These are phyloP conservation scores for Metschnikowia drakensbergensis DNA, from an alignment of 805 yeast genomes.

Conservation along the genomic window DNA sequence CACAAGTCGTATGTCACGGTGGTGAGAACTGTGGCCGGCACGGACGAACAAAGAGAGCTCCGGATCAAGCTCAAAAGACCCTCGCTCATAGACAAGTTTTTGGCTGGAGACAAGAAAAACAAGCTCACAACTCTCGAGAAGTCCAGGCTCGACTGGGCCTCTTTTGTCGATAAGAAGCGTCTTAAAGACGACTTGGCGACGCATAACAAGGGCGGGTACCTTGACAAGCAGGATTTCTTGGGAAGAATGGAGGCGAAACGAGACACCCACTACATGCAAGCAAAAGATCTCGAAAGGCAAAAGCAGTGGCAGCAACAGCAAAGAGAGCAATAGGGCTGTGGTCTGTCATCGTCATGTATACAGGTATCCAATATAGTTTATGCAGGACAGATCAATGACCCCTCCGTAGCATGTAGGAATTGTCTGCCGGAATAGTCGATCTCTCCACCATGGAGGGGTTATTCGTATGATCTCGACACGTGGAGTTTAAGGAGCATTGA, in stretches of 20 bases:
- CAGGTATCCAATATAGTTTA: neutral
- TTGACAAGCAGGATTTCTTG: slow-evolving; percentile 89
- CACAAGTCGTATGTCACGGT: slow-evolving; percentile 32
- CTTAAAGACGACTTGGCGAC: slow-evolving; percentile 76
- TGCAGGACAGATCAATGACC: no score
- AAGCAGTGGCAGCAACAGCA: slow-evolving; percentile 20
- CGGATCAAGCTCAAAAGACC: slow-evolving; percentile 66
- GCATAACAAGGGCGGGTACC: slow-evolving; percentile 84
- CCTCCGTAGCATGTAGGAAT: no score
- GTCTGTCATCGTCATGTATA: neutral
- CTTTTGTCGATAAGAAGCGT: slow-evolving; percentile 83
- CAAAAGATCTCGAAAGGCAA: slow-evolving; percentile 33
- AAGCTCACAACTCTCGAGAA: slow-evolving; percentile 90
- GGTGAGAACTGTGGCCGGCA: slow-evolving; percentile 29
- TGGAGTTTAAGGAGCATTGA: neutral
- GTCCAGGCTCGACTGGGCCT: slow-evolving; percentile 91
- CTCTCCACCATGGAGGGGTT: no score
- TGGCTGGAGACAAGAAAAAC: slow-evolving; percentile 56
- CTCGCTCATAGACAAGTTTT: slow-evolving; percentile 71
- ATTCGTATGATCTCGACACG: no score
- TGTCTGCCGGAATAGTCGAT: no score
- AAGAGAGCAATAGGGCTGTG: neutral
- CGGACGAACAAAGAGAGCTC: slow-evolving; percentile 30
- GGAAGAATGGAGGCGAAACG: slow-evolving; percentile 62
- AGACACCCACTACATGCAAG: slow-evolving; percentile 48